Evolutionary conservation across 257 asterid species (phyloP).

Genomic region (Rauvolfia tetraphylla): DNA sequence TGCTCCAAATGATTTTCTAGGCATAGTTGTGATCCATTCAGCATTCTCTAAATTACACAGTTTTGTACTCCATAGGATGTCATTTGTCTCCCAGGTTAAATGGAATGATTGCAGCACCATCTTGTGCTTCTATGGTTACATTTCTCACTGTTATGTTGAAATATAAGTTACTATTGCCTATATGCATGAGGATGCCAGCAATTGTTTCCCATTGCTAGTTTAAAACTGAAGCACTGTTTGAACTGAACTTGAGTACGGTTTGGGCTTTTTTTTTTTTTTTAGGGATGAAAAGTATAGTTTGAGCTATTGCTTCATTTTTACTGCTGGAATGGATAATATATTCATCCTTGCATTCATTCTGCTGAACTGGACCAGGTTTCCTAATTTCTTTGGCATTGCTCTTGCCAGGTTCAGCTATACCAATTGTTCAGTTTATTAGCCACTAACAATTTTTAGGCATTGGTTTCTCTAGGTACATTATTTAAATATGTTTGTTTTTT

Average conservation of each 20-base stretch:
- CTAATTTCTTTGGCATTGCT: not conserved
- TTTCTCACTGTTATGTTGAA: not conserved
- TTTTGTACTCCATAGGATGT: not conserved
- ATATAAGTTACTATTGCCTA: not conserved
- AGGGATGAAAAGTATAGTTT: too few relatives aligned
- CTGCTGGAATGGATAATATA: not conserved
- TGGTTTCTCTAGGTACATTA: not conserved
- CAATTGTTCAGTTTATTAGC: not conserved
- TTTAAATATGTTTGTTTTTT: not conserved
- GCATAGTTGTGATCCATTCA: not conserved
- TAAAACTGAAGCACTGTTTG: not conserved
- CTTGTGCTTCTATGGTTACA: not conserved
- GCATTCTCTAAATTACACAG: not conserved
- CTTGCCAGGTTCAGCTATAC: not conserved
- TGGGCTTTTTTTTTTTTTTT: not conserved
- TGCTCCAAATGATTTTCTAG: conserved; percentile 6
- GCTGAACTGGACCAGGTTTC: not conserved
- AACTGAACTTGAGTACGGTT: not conserved
- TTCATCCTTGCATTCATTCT: not conserved
- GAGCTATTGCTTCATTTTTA: not conserved
- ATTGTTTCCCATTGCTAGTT: not conserved
- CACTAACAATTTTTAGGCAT: not conserved
- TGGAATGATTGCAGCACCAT: not conserved
- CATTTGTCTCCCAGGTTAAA: not conserved
- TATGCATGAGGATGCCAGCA: not conserved